Conservation (phyloP, 345 rosid species). For the Acer yangbiense region DNA sequence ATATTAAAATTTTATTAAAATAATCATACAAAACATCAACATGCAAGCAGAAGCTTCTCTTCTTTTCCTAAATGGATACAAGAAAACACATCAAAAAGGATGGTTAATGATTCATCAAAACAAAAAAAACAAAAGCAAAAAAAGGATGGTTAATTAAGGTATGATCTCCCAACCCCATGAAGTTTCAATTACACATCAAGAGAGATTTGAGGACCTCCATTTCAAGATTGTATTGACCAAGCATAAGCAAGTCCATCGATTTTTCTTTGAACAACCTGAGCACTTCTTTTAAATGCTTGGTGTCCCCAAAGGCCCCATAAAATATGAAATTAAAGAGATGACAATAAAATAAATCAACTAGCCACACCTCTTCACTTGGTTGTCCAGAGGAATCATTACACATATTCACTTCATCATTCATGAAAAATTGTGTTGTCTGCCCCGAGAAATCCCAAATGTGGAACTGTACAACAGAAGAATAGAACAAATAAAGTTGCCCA, state of each 20-base stretch:
- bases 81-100: conserved; percentile 5
- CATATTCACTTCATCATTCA: conserved; percentile 33
- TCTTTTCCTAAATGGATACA: neutral
- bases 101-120: neutral
- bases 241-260: neutral
- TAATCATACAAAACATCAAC: neutral
- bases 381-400: conserved; percentile 33
- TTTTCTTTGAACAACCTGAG: neutral
- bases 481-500: neutral
- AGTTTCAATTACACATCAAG: neutral
- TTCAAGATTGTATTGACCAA: neutral
- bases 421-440: conserved; percentile 45
- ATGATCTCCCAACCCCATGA: neutral
- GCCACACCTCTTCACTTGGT: conserved; percentile 53
- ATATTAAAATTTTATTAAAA: neutral
- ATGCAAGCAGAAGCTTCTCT: conserved; percentile 2
- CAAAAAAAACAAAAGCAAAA: neutral
- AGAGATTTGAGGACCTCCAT: neutral
- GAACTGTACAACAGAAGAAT: conserved; percentile 43
- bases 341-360: conserved; percentile 8
- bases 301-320: neutral
- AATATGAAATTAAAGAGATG: neutral
- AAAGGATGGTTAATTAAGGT: neutral
- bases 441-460: conserved; percentile 71
- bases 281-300: neutral